These are phyloP conservation scores for Grigorovia jiainica DNA, from an alignment of 805 yeast genomes.

Conservation along the genomic window DNA sequence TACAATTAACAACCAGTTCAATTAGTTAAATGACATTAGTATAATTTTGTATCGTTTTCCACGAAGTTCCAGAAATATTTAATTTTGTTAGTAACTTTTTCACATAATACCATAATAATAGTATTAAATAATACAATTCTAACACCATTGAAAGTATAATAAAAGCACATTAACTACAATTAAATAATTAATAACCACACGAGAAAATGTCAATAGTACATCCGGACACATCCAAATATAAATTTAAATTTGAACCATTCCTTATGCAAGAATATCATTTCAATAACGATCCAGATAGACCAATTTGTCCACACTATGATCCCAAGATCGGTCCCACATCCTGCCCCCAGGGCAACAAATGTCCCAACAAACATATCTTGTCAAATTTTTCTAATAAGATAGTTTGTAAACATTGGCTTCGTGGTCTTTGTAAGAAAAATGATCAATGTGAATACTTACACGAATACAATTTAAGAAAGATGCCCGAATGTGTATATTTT, in stretches of 20 bases:
- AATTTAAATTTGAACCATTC: slow-evolving; percentile 72
- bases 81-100: too few relatives aligned
- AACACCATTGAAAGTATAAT: background rate
- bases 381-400: slow-evolving; percentile 61
- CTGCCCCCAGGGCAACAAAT: slow-evolving; percentile 79
- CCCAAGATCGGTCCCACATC: slow-evolving; percentile 45
- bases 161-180: background rate
- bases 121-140: too few relatives aligned
- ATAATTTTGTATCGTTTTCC: too few relatives aligned
- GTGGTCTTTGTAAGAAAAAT: slow-evolving; percentile 94
- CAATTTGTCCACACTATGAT: slow-evolving; percentile 44
- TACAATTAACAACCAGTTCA: too few relatives aligned
- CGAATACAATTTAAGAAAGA: slow-evolving; percentile 84
- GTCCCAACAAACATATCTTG: slow-evolving; percentile 79
- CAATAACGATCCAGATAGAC: slow-evolving; percentile 82
- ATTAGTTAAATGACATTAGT: too few relatives aligned
- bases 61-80: too few relatives aligned
- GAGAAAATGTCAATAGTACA: slow-evolving; percentile 31
- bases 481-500: slow-evolving; percentile 93
- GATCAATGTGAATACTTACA: slow-evolving; percentile 94
- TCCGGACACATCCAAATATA: slow-evolving; percentile 33
- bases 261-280: slow-evolving; percentile 70
- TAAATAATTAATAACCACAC: background rate
- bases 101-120: too few relatives aligned
- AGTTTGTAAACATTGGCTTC: slow-evolving; percentile 96